Percentiles rank a stretch among this genome's conserved stretches.
Conservation (phyloP, 2,329 filamentous ascomycete genomes). For the Raffaelea albimanens region DNA sequence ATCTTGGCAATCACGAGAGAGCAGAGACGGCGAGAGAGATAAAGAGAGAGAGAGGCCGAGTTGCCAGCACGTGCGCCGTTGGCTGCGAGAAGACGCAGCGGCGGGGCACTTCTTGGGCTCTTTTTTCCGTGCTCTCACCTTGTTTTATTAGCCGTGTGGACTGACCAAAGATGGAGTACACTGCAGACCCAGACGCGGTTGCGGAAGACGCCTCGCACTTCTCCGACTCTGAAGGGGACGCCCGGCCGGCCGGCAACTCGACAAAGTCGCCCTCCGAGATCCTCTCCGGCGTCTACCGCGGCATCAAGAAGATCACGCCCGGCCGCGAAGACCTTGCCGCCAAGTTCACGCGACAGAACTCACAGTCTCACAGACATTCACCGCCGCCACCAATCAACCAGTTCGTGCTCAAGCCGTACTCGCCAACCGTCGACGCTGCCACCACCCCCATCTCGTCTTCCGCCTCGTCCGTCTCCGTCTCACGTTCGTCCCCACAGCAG, state of each 20-base stretch:
- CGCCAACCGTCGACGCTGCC: conserved; percentile 16
- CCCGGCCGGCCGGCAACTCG: conserved; percentile 22
- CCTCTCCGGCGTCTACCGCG: conserved; percentile 42
- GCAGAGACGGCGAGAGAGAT: too few species aligned
- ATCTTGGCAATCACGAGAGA: too few species aligned
- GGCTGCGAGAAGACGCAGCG: not conserved
- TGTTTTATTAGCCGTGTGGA: conserved; percentile 8
- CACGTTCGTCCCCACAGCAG: conserved; percentile 20
- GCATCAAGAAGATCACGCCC: conserved; percentile 37
- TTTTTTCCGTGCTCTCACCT: not conserved
- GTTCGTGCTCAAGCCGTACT: conserved; percentile 24
- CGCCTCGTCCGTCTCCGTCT: too few species aligned
- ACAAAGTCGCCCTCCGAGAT: conserved; percentile 35
- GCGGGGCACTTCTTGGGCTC: not conserved
- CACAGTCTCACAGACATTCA: conserved; percentile 18
- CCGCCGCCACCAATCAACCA: conserved; percentile 13
- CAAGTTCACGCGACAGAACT: conserved; percentile 34
- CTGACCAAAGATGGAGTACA: conserved; percentile 24
- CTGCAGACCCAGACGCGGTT: conserved; percentile 19
- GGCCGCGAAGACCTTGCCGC: conserved; percentile 32
- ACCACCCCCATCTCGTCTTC: conserved; percentile 19
- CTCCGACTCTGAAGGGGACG: conserved; percentile 36
- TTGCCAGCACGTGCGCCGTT: not conserved
- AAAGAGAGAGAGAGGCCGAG: too few species aligned
- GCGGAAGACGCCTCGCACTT: conserved; percentile 26